Base-by-base conservation (phyloP, 2,329 filamentous ascomycete species). In the Cladosporium sp. region DNA sequence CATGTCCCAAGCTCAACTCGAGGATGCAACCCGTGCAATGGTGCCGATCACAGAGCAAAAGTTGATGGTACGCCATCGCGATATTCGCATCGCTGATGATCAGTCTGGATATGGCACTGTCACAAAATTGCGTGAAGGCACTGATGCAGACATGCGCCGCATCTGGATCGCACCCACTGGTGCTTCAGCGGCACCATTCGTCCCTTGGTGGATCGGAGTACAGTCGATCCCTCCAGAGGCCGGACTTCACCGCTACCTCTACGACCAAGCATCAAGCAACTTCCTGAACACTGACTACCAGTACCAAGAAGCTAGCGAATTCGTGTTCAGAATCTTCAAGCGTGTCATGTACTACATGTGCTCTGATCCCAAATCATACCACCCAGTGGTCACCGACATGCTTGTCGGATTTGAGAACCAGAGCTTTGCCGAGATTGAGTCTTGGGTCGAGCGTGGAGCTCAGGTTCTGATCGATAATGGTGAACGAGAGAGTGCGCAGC, bases 31-130 rank as follows among this genome's bases (percentile, higher is more conserved):
- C 0, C 70, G 71, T 0, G 75, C 78, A 18, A 83, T 82, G 73
- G 78, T 76, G 1, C 82, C 84, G 0, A 72, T 85, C n/a, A 82
- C 81, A 0, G 83, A 85, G 66, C 72, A 74, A 21, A 81, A 84
- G 65, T 74, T 85, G 2, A 81, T 81, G 69, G 76, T 78, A 26
- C 73, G 76, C 8, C 76, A 77, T 7, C 75, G 76, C 26, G 76
- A 78, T 62, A 74, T 71, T 43, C 70, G 76, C 11, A 78, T 78
- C 28, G 70, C 74, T 18, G 75, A 78, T 49, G 75, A 77, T 32
- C 74, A 77, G 68, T 72, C 75, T n/a, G 76, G 75, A 2, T 78
- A 77, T 30, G 76, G 76, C 1, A 75, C 77, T 58, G 75, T 78
- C 3, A 69, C 76, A 0, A 74, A 71, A 26, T 67, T 77, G 14